Base-by-base conservation (phyloP, 768 basidiomycete genomes). In the Hygrocybe punicea region DNA sequence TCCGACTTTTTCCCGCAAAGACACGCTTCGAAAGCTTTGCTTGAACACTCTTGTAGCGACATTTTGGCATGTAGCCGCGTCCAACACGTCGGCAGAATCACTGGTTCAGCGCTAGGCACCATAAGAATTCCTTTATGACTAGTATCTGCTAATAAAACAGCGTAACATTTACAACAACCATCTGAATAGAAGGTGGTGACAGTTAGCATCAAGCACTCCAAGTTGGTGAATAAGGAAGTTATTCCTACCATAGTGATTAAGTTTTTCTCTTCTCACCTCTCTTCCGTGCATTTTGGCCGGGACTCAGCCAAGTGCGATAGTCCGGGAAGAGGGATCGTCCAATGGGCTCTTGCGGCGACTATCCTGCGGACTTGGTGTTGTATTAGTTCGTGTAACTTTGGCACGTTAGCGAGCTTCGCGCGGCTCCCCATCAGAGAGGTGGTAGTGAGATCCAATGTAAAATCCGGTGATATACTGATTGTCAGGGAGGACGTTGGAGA, bases 341-440 rank as follows among this genome's bases (percentile, higher is more conserved):
- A 89, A 10, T 81, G 82, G 23, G 82, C 84, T 57, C 78, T 73
- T 23, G 80, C 66, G 48, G 82, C 80, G 51, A 89, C 75, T 17
- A 84, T 77, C 47, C 81, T 81, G 39, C 90, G 80, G 0, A 97
- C 82, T 70, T 96, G 90, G 61, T 87, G 83, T 60, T 91, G 82
- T 51, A 99, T 92, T 51, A 99, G 79, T 69, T 99, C 95, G 63
- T 98, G 95, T 14, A 98, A 77, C 71, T 99, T 99, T 23, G 97
- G 96, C 1, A 99, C 91, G 66, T 99, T 94, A 58, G 93, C 93
- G 1, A 99, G 80, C 73, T 98, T 97, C n/a, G 97, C 95, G 45
- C 96, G 85, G 62, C 91, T 94, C 17, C 97, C 97, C 77, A 98
- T 86, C 4, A 98, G 81, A 24, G 94, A 98, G 6, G 86, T 92